A percentile compares a stretch with the other conserved stretches of the same genome.
phyloP scores from a whole-genome alignment of 2,329 filamentous ascomycete species.

The Cercospora zeina region DNA sequence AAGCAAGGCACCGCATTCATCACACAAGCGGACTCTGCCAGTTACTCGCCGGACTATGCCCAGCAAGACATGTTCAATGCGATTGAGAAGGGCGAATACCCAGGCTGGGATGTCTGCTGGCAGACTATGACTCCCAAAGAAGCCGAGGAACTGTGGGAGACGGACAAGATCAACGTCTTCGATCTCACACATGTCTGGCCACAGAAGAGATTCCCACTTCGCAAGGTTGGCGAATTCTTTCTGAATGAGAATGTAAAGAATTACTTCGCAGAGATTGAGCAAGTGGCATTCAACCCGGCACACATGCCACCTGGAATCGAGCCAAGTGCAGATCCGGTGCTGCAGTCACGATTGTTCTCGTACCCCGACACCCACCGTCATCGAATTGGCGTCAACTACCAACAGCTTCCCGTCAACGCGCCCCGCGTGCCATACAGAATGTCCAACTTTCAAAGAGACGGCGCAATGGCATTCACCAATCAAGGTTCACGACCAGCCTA shows the following conservation, averaged over 20 bases:
- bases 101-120: conserved; percentile 53
- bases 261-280: conserved; percentile 68
- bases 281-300: conserved; percentile 67
- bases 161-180: conserved; percentile 57
- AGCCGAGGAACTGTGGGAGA: conserved; percentile 55
- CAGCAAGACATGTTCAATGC: conserved; percentile 56
- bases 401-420: conserved; percentile 58
- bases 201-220: conserved; percentile 54
- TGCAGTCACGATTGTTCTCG: conserved; percentile 69
- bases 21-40: conserved; percentile 53
- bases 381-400: conserved; percentile 59
- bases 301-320: conserved; percentile 68
- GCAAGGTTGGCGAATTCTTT: conserved; percentile 55
- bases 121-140: conserved; percentile 57
- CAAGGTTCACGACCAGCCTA: conserved; percentile 61
- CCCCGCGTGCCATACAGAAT: conserved; percentile 58
- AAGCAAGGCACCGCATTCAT: conserved; percentile 56
- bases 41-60: conserved; percentile 54
- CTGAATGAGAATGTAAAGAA: conserved; percentile 59
- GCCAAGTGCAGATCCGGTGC: conserved; percentile 67
- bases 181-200: conserved; percentile 59
- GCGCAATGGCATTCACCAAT: conserved; percentile 68
- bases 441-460: conserved; percentile 71
- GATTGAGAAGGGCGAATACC: conserved; percentile 56
- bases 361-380: conserved; percentile 67